Conservation (phyloP, 2,329 filamentous ascomycete genomes). For the Sclerotinia spermophila region DNA sequence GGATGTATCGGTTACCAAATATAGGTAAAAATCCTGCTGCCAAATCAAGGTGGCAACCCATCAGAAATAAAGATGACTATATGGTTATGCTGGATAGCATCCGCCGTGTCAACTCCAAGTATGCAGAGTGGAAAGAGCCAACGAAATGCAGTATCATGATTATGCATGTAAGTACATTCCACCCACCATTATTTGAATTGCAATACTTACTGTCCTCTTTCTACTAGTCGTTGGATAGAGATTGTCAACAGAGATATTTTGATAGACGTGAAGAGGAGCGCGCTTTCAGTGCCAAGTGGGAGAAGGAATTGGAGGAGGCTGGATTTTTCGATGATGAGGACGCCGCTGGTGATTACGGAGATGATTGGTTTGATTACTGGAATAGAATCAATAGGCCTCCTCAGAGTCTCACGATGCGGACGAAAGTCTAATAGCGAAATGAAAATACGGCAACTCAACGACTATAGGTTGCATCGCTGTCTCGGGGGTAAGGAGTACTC, state of each 20-base stretch:
- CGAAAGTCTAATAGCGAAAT: too few relatives aligned
- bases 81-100: conserved; percentile 15
- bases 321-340: conserved; percentile 12
- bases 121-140: not conserved
- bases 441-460: not conserved
- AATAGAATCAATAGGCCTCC: not conserved
- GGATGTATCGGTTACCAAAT: conserved; percentile 26
- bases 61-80: conserved; percentile 13
- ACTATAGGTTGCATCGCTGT: not conserved
- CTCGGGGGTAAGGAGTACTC: not conserved
- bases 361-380: conserved; percentile 15
- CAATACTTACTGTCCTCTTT: not conserved
- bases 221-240: conserved; percentile 13
- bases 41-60: not conserved
- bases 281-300: not conserved
- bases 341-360: conserved; percentile 1
- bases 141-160: conserved; percentile 1
- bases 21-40: not conserved
- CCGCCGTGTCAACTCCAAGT: not conserved
- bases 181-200: fast-evolving
- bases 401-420: not conserved
- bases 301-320: not conserved
- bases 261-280: not conserved
- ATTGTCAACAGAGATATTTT: not conserved
- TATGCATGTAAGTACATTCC: conserved; percentile 13